Evolutionary conservation across 495 filamentous ascomycete species (phyloP).

Genomic region (Lineolata rhizophorae): DNA sequence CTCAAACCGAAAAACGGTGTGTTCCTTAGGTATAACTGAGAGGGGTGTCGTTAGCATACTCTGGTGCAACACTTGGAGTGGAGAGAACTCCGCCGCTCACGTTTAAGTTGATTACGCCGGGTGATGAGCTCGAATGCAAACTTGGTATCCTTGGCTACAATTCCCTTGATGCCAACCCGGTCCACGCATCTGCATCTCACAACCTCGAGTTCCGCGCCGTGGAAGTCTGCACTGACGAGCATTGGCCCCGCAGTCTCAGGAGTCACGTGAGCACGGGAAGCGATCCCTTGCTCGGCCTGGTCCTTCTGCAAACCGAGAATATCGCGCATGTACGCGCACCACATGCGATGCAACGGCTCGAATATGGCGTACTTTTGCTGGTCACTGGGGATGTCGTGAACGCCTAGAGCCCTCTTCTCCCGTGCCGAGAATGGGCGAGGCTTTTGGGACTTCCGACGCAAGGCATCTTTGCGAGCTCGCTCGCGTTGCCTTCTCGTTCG

Average conservation of each 20-base stretch:
- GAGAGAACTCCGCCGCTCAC: too few relatives aligned
- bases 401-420: slow-evolving; percentile 45
- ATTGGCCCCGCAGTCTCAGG: slow-evolving; percentile 35
- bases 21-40: slow-evolving; percentile 62
- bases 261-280: slow-evolving; percentile 22
- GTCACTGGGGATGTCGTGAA: slow-evolving; percentile 50
- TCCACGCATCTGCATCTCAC: slow-evolving; percentile 59
- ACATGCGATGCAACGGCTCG: slow-evolving; percentile 51
- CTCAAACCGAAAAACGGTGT: slow-evolving; percentile 61
- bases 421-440: slow-evolving; percentile 61
- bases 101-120: slow-evolving; percentile 33
- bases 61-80: background rate
- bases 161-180: slow-evolving; percentile 62
- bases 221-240: slow-evolving; percentile 66
- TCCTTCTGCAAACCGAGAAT: slow-evolving; percentile 30
- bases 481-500: slow-evolving; percentile 37
- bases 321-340: slow-evolving; percentile 66
- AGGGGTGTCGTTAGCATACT: background rate
- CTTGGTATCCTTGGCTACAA: slow-evolving; percentile 74
- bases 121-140: slow-evolving; percentile 73
- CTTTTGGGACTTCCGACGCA: slow-evolving; percentile 29
- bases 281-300: background rate
- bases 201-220: slow-evolving; percentile 70
- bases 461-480: slow-evolving; percentile 28
- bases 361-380: slow-evolving; percentile 57